Percentiles rank a stretch among this genome's conserved stretches.
phyloP scores from a whole-genome alignment of 805 yeast genomes.

The Teunomyces stri region DNA sequence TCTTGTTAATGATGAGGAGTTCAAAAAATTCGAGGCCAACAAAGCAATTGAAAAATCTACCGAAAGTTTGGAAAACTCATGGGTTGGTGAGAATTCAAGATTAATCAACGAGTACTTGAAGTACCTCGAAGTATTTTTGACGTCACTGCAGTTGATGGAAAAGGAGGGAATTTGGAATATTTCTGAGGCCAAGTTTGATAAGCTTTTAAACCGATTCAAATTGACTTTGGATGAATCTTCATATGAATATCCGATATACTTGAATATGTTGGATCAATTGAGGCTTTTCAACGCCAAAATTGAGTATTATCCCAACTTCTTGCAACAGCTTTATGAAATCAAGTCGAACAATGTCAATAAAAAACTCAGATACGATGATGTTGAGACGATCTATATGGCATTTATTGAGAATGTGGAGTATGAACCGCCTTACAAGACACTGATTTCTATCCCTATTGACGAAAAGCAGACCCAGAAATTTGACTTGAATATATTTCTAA shows the following conservation, averaged over 20 bases:
- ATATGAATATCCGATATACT: constrained; percentile 11
- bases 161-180: constrained; percentile 12
- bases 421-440: constrained; percentile 9
- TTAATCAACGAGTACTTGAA: constrained; percentile 11
- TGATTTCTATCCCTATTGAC: constrained; percentile 3
- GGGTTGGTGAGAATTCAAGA: constrained; percentile 14
- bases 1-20: constrained; percentile 25
- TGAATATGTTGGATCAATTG: constrained; percentile 12
- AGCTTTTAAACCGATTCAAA: constrained; percentile 7
- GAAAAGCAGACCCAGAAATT: constrained; percentile 15
- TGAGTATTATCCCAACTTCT: constrained; percentile 19
- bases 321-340: constrained; percentile 16
- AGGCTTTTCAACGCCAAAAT: constrained; percentile 15
- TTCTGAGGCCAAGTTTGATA: constrained; percentile 12
- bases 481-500: constrained; percentile 18
- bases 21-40: constrained; percentile 20
- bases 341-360: constrained; percentile 8
- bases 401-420: constrained; percentile 17
- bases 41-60: constrained; percentile 8
- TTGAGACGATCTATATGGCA: constrained; percentile 19
- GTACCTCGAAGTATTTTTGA: constrained; percentile 6
- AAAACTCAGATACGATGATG: constrained; percentile 10
- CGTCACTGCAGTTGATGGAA: constrained; percentile 3
- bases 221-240: constrained; percentile 4
- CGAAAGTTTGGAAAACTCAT: constrained; percentile 5